Conservation (phyloP, 1,284 basidiomycete genomes). For the Apiotrichum siamense region DNA sequence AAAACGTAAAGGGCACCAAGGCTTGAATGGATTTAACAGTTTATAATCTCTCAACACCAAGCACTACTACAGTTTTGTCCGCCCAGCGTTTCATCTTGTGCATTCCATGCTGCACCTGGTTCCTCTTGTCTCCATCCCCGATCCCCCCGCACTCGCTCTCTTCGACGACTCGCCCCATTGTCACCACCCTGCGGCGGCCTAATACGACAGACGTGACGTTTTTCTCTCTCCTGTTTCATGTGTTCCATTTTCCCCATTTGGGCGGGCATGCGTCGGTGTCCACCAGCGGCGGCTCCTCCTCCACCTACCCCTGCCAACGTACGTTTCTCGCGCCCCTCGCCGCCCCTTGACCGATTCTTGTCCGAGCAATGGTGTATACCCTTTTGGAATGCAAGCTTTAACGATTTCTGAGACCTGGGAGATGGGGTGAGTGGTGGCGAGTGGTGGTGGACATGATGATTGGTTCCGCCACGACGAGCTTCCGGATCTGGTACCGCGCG, state of each 20-base stretch:
- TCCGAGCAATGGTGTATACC: conserved; percentile 2
- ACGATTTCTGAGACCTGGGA: too few species aligned
- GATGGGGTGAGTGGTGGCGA: too few species aligned
- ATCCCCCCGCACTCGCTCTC: not conserved
- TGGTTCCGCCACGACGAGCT: too few species aligned
- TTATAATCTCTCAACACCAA: not conserved
- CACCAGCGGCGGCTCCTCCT: not conserved
- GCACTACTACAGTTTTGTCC: too few species aligned
- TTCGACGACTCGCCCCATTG: not conserved
- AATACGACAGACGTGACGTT: not conserved
- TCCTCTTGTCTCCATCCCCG: not conserved
- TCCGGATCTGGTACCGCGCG: too few species aligned
- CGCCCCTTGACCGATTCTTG: not conserved
- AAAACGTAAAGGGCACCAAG: conserved; percentile 73
- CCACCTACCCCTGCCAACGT: not conserved
- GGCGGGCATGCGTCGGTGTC: not conserved
- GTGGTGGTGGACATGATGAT: too few species aligned
- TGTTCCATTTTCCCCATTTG: too few species aligned
- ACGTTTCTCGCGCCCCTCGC: not conserved
- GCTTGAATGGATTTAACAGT: conserved; percentile 9
- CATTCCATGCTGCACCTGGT: conserved; percentile 3
- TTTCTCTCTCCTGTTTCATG: not conserved
- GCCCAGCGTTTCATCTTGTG: not conserved
- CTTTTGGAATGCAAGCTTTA: conserved; percentile 4
- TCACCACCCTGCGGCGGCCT: not conserved